Percentiles rank a stretch among this genome's conserved stretches.
phyloP scores from a whole-genome alignment of 179 eudicot genomes.

The Camellia oleifera region DNA sequence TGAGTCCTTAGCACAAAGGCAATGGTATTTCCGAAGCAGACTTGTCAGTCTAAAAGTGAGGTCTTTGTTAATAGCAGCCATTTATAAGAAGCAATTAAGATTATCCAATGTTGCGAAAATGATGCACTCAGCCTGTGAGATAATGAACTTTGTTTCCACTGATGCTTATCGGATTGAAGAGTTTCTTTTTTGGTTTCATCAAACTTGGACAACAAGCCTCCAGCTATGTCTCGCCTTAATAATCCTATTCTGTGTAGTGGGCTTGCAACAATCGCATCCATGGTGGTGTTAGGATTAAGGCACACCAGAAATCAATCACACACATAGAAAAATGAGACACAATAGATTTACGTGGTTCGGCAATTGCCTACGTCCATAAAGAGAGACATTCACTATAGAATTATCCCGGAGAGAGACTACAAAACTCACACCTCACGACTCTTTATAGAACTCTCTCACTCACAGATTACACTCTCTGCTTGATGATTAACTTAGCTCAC shows the following conservation, averaged over 20 bases:
- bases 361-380: too few relatives aligned
- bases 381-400: too few relatives aligned
- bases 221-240: conserved; percentile 41
- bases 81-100: conserved; percentile 49
- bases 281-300: conserved; percentile 24
- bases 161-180: conserved; percentile 47
- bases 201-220: conserved; percentile 55
- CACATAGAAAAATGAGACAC: too few relatives aligned
- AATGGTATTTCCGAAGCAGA: conserved; percentile 51
- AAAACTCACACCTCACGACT: too few relatives aligned
- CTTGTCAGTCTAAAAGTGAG: conserved; percentile 51
- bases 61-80: conserved; percentile 50
- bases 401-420: too few relatives aligned
- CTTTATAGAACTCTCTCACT: too few relatives aligned
- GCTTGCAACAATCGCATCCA: conserved; percentile 43
- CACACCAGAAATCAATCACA: too few relatives aligned
- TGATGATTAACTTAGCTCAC: too few relatives aligned
- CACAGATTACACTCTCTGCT: too few relatives aligned
- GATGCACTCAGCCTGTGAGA: conserved; percentile 45
- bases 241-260: conserved; percentile 46
- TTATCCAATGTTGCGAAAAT: conserved; percentile 44
- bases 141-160: conserved; percentile 42
- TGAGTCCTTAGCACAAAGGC: conserved; percentile 53
- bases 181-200: conserved; percentile 59
- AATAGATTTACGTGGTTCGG: too few relatives aligned